phyloP scores from a whole-genome alignment of 495 filamentous ascomycete genomes.

The Extremus antarcticus region DNA sequence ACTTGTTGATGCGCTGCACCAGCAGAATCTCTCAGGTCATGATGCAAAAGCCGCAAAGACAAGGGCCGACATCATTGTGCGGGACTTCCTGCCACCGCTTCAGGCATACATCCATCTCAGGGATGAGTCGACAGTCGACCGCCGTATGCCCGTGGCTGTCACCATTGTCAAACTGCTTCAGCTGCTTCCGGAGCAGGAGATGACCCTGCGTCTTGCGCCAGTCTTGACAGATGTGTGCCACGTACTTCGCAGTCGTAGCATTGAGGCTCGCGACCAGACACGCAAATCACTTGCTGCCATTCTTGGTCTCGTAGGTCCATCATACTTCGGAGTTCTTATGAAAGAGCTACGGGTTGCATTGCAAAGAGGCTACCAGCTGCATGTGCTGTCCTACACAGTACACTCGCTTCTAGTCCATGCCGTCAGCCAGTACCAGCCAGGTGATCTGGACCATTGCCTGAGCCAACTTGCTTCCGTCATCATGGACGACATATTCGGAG shows the following conservation, averaged over 20 bases:
- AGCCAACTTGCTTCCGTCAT: conserved; percentile 65
- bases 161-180: conserved; percentile 76
- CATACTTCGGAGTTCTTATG: conserved; percentile 82
- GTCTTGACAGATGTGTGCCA: conserved; percentile 86
- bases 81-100: conserved; percentile 50
- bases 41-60: conserved; percentile 10
- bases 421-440: conserved; percentile 62
- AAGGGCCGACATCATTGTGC: conserved; percentile 1
- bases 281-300: conserved; percentile 79
- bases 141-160: conserved; percentile 78
- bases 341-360: conserved; percentile 81
- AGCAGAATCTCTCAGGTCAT: background rate
- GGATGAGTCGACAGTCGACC: conserved; percentile 82
- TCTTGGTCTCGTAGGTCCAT: conserved; percentile 61
- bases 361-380: conserved; percentile 76
- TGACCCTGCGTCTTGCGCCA: conserved; percentile 62
- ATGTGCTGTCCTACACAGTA: conserved; percentile 89
- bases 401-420: conserved; percentile 78
- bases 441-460: conserved; percentile 83
- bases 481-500: conserved; percentile 96
- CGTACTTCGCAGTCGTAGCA: conserved; percentile 77
- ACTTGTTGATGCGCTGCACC: conserved; percentile 59
- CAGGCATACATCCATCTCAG: conserved; percentile 80
- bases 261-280: conserved; percentile 82
- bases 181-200: conserved; percentile 58